A percentile compares a stretch with the other conserved stretches of the same genome.
Evolutionary conservation across 495 filamentous ascomycete species (phyloP).

Genomic region (Astrothelium subdiscretum): DNA sequence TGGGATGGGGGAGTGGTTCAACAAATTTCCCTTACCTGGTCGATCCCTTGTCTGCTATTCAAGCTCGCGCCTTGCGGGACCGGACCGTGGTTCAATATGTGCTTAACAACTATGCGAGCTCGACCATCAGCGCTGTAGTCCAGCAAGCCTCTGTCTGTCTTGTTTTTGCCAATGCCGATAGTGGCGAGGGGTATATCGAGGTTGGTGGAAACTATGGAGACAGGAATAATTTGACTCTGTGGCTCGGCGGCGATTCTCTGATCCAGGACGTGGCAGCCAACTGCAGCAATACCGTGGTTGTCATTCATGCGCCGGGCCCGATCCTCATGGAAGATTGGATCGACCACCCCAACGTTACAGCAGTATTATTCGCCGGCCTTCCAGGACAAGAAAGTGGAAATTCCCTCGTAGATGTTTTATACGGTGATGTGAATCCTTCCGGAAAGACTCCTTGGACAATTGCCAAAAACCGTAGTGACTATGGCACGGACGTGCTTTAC

Average conservation of each 20-base stretch:
- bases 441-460: conserved; percentile 85
- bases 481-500: conserved; percentile 63
- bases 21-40: conserved; percentile 86
- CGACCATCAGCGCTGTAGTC: background rate
- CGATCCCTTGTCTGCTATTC: conserved; percentile 73
- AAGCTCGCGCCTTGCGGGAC: background rate
- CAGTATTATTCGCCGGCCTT: conserved; percentile 81
- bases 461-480: conserved; percentile 59
- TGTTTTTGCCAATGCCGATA: conserved; percentile 78
- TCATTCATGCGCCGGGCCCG: conserved; percentile 77
- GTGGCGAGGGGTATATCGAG: conserved; percentile 72
- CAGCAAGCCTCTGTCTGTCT: conserved; percentile 56
- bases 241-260: conserved; percentile 66
- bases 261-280: conserved; percentile 61
- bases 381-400: conserved; percentile 90
- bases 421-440: conserved; percentile 73
- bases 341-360: conserved; percentile 74
- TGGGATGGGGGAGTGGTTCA: conserved; percentile 82
- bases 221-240: conserved; percentile 82
- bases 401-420: conserved; percentile 78
- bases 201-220: conserved; percentile 80
- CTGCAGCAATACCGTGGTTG: conserved; percentile 81
- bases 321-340: conserved; percentile 66
- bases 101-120: conserved; percentile 46
- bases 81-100: conserved; percentile 12